Evolutionary conservation across 495 filamentous ascomycete genomes (phyloP).

Genomic region (Aspergillus panamensis): DNA sequence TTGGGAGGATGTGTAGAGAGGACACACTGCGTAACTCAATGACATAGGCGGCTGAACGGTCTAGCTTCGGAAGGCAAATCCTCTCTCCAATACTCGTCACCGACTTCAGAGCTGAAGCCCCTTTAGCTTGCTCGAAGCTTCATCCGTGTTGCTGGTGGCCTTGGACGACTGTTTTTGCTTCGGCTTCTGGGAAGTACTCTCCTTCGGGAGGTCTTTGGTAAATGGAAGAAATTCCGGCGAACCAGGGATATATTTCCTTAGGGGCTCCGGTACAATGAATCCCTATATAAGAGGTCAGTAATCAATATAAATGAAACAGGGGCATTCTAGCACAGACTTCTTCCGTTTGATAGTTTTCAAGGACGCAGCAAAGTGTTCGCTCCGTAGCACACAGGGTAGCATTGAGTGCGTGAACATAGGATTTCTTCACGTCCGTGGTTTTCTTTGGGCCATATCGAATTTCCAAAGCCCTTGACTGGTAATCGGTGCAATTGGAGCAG

Average conservation of each 20-base stretch:
- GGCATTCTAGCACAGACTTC: slow-evolving; percentile 51
- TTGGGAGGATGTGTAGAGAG: no score
- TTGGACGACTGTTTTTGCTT: slow-evolving; percentile 43
- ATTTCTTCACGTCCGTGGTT: slow-evolving; percentile 76
- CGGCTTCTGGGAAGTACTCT: slow-evolving; percentile 58
- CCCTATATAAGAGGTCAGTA: slow-evolving; percentile 50
- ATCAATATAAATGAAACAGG: slow-evolving; percentile 2
- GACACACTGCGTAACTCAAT: no score
- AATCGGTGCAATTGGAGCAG: slow-evolving; percentile 94
- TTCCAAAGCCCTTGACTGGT: slow-evolving; percentile 84
- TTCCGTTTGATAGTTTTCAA: slow-evolving; percentile 95
- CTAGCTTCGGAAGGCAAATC: neutral
- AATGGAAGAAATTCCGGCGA: slow-evolving; percentile 83
- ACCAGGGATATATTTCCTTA: slow-evolving; percentile 91
- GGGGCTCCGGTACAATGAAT: slow-evolving; percentile 76
- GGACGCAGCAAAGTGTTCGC: slow-evolving; percentile 86
- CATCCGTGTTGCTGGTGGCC: slow-evolving; percentile 23
- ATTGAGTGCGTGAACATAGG: slow-evolving; percentile 93
- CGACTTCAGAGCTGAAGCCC: slow-evolving; percentile 34
- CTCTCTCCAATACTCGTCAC: neutral
- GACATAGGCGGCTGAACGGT: no score
- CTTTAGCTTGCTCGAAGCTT: slow-evolving; percentile 41
- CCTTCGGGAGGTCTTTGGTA: slow-evolving; percentile 76
- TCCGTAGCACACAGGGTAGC: slow-evolving; percentile 90
- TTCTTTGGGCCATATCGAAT: slow-evolving; percentile 80